Base-by-base conservation (phyloP, 306 rosid genomes). In the Pterocarpus macrocarpus region DNA sequence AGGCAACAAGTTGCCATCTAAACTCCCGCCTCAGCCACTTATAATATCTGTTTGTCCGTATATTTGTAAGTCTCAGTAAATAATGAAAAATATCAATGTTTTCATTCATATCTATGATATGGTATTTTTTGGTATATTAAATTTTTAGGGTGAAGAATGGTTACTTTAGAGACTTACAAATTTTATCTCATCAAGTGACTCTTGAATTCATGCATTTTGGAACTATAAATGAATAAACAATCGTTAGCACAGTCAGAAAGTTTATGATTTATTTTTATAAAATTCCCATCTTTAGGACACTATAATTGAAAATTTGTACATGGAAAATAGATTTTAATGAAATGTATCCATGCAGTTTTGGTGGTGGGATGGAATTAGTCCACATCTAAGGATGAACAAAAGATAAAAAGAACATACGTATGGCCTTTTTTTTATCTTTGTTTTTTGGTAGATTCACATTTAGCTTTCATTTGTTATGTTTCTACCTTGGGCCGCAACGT, bases 391-490 rank as follows among this genome's bases (percentile, higher is more conserved):
- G 22, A 59, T 17, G 52, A 5, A 35, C 53, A 71, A 59, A 69
- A 79, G 63, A 58, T 30, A 73, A 44, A 33, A 34, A 58, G 55
- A 80, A 34, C 41, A 17, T 38, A 35, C 41, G 4, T 38, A 61
- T 49, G 50, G 45, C 55, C 1, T 16, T 55, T 16, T 55, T 17
- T n/a, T 16, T 5, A 5, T 15, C 15, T 0, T 8, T 47, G 4
- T 13, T 15, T 4, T 13, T 52, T 52, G 61, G 30, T 16, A 55
- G 32, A 55, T 55, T 16, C 61, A 55, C 28, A 16, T 55, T 55
- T 5, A 5, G 61, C 61, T 61, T 79, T 62, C 17, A 13, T 61
- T 17, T 73, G 56, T 78, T 73, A 73, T 83, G 83, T 73, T 66
- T 81, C 32, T 58, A 35, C 67, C 43, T 81, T 62, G n/a, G 39